Evolutionary conservation across 2,329 filamentous ascomycete species (phyloP), one percentile per base, ranked within the genome.

Genomic region (Fusarium paranaense): DNA sequence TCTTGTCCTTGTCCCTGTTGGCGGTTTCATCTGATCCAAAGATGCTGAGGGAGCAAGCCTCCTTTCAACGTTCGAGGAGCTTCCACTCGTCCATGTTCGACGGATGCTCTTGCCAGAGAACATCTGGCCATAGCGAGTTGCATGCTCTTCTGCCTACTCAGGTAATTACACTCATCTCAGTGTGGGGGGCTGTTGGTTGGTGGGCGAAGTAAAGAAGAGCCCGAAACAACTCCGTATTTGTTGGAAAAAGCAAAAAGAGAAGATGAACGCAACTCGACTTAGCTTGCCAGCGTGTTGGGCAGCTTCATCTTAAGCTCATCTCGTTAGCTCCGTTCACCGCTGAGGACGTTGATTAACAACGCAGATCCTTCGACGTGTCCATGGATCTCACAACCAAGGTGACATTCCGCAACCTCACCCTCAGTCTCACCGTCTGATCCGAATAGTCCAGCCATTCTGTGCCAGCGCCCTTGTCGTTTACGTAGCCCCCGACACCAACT

Each of bases 351-450:
- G 42, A 65, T 71, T 67, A 57, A 37, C 33, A 62, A 38, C 27
- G 71, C 14, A 65, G 72, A 74, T 74, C 71, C 18, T 66, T 63
- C 69, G 40, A 74, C 64, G 47, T 68, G 69, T 72, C 52, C 71
- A 73, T 74, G 69, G 69, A 66, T 67, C 67, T 76, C 63, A 64
- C 72, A 63, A 42, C 56, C 62, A 52, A 71, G 67, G 74, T 76
- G 42, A 54, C 67, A 76, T 76, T 76, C 67, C 70, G 67, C 57
- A 30, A 14, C 60, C 59, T 66, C 45, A 62, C 57, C 72, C 74
- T 74, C 60, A 62, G 52, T 62, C 62, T 66, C 40, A 54, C 58
- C 42, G 61, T 71, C 67, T 60, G 69, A 67, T 66, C 62, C 64
- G 45, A 56, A 72, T 62, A 35, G 72, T 54, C 45, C 64, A 73